Evolutionary conservation across 2,329 filamentous ascomycete genomes (phyloP).

Genomic region (Tolypocladium nubicola): DNA sequence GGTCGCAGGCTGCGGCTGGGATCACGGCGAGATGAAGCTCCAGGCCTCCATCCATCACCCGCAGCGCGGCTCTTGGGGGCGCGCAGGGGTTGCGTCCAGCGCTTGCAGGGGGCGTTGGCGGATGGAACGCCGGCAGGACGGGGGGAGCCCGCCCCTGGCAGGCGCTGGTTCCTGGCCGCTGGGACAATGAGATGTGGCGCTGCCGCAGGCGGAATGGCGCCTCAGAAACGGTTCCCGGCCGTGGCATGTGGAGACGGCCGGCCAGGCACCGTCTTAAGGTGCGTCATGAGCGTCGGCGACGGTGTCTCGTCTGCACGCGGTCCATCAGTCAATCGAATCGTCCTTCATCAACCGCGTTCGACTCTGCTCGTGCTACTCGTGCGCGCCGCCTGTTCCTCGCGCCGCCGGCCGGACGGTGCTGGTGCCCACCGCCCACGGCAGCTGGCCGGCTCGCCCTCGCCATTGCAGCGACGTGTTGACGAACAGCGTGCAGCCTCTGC

Average conservation of each 20-base stretch:
- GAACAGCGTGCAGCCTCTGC: neutral
- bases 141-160: neutral
- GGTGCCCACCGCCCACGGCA: neutral
- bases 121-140: neutral
- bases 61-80: neutral
- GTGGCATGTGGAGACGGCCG: neutral
- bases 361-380: neutral
- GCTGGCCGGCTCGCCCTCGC: neutral
- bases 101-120: neutral
- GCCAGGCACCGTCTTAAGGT: neutral
- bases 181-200: neutral
- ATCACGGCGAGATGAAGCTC: neutral
- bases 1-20: neutral
- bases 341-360: neutral
- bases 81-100: neutral
- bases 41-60: neutral
- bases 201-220: neutral
- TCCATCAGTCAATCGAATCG: too few species aligned
- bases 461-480: neutral
- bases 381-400: too few species aligned
- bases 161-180: neutral
- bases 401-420: neutral
- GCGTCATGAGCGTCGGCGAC: neutral
- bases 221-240: neutral
- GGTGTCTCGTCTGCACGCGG: neutral